These are phyloP conservation scores for Mycena galopus DNA, from an alignment of 768 basidiomycete species.

Conservation along the genomic window DNA sequence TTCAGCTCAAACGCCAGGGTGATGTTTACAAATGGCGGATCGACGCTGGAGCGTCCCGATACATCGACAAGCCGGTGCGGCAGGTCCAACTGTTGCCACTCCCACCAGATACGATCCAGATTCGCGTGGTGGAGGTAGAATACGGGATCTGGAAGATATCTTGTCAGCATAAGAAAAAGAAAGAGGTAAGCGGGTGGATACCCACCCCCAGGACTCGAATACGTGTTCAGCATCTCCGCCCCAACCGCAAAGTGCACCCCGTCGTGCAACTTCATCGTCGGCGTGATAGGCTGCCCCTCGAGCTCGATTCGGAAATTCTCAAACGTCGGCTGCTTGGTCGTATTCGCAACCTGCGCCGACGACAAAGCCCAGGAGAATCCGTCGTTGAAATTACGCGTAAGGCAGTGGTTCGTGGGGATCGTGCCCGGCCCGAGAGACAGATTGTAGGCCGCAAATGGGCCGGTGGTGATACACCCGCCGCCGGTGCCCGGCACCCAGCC, in stretches of 20 bases:
- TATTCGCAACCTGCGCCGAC: slow-evolving; percentile 39
- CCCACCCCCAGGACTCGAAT: slow-evolving; percentile 26
- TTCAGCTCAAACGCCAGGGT: slow-evolving; percentile 31
- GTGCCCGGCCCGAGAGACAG: slow-evolving; percentile 52
- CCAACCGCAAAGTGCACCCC: slow-evolving; percentile 51
- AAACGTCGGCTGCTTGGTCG: slow-evolving; percentile 44
- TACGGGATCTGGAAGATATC: slow-evolving; percentile 34
- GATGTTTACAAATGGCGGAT: slow-evolving; percentile 33
- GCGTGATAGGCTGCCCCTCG: slow-evolving; percentile 47
- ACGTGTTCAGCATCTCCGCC: slow-evolving; percentile 45
- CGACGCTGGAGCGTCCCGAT: slow-evolving; percentile 35
- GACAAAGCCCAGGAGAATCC: slow-evolving; percentile 34
- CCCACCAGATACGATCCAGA: slow-evolving; percentile 42
- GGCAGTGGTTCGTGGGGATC: slow-evolving; percentile 46
- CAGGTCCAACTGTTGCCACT: slow-evolving; percentile 38
- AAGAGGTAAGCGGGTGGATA: neutral
- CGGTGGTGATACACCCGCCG: slow-evolving; percentile 44
- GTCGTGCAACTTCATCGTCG: slow-evolving; percentile 46
- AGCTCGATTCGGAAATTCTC: slow-evolving; percentile 52
- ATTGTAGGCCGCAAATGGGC: slow-evolving; percentile 50
- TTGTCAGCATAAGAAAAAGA: neutral
- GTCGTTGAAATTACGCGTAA: slow-evolving; percentile 48
- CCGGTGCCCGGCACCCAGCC: slow-evolving; percentile 22
- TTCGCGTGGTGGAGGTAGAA: slow-evolving; percentile 45
- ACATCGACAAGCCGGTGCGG: slow-evolving; percentile 34